Evolutionary conservation across 257 asterid genomes (phyloP), one percentile per base, ranked within the genome.

Genomic region (Nicotiana attenuata): DNA sequence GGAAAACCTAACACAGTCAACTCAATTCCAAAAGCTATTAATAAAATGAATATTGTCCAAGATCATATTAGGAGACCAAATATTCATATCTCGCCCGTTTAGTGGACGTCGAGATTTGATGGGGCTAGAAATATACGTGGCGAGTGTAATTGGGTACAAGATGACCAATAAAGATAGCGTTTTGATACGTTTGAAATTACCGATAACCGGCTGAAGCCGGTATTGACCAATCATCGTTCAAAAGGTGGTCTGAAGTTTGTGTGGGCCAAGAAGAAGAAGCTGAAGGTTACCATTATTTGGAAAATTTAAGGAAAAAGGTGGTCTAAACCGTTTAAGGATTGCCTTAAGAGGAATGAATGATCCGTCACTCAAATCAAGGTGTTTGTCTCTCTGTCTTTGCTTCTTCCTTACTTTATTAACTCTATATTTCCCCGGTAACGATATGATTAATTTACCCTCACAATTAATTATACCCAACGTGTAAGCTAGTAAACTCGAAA

Each of bases 171-270:
- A 20, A 38, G 59, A 59, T 33, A 20, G 69, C 35, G 19, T 19
- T 33, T 38, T 59, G 73, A 14, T 59, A 10, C 4, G 65, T 33
- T 78, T 78, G 53, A 11, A 20, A 38, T n/a, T 45, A 78, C 59
- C 73, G 14, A 9, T 55, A 57, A 78, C 82, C 41, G 82, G 73
- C 65, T 33, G 11, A 31, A 38, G 82, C 73, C 82, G 82, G 82
- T 76, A 22, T 38, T 5, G 29, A 31, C 33, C 9, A 38, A 55
- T 78, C 81, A 33, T 78, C 33, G 24, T 78, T 5, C 31, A 29
- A 29, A 29, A 29, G 31, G 31, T 7, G 8, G 17, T 31, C 29
- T 45, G 38, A 60, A 63, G 41, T 24, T 11, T 45, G 38, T 73
- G 79, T 35, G 57, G 79, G 13, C 9, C 61, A 22, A 35, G 3